Conservation (phyloP, 495 filamentous ascomycete species). For the Tuber microsphaerosporum region DNA sequence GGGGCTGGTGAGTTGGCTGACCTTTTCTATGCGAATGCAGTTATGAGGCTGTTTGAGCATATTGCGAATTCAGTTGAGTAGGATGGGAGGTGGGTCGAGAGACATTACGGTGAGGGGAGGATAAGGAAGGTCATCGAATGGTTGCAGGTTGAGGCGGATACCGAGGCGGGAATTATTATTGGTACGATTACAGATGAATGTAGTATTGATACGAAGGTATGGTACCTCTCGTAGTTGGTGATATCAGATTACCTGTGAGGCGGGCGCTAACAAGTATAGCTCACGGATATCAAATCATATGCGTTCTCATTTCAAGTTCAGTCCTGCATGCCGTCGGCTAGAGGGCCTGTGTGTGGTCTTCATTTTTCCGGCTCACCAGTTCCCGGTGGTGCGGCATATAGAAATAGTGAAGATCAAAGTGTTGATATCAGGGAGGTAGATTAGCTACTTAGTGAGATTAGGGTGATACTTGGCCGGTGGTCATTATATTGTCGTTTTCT, state of each 20-base stretch:
- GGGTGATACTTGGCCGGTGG: slow-evolving; percentile 86
- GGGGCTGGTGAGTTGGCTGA: slow-evolving; percentile 54
- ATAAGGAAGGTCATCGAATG: slow-evolving; percentile 96
- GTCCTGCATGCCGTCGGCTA: slow-evolving; percentile 63
- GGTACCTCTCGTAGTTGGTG: background rate
- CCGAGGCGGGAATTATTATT: slow-evolving; percentile 92
- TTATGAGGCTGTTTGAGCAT: slow-evolving; percentile 92
- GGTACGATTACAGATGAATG: slow-evolving; percentile 93
- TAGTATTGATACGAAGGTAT: slow-evolving; percentile 61
- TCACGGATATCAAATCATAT: slow-evolving; percentile 93
- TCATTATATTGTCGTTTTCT: slow-evolving; percentile 85
- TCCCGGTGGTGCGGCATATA: slow-evolving; percentile 48
- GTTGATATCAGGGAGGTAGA: slow-evolving; percentile 95
- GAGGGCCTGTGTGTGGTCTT: slow-evolving; percentile 25
- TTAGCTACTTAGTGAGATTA: slow-evolving; percentile 72
- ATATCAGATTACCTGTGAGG: background rate
- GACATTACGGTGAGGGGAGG: slow-evolving; percentile 81
- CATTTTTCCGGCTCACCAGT: slow-evolving; percentile 58
- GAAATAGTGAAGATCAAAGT: slow-evolving; percentile 71
- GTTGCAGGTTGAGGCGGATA: slow-evolving; percentile 86
- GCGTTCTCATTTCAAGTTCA: slow-evolving; percentile 94
- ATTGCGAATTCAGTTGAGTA: slow-evolving; percentile 91
- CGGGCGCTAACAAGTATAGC: slow-evolving; percentile 27
- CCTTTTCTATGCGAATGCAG: slow-evolving; percentile 83
- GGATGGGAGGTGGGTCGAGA: slow-evolving; percentile 80